Evolutionary conservation across 1,139 yeast species (phyloP).

Genomic region (Sugiyamaella paludigena): DNA sequence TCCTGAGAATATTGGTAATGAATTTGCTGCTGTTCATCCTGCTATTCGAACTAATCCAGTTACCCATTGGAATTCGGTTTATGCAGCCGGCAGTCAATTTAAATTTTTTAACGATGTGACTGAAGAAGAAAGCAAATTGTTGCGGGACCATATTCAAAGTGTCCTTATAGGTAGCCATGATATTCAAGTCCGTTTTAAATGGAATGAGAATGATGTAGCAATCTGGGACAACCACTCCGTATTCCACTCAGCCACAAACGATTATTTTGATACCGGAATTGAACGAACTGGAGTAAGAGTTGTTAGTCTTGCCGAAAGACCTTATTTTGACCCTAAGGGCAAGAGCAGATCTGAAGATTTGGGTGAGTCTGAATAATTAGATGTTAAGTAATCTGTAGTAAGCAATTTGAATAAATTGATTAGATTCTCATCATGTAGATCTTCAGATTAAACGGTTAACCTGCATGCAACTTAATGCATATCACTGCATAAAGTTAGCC

Average conservation of each 20-base stretch:
- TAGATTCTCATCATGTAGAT: no score
- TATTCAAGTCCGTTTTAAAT: conserved; percentile 46
- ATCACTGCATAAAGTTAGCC: no score
- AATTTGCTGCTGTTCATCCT: conserved; percentile 42
- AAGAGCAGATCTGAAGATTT: conserved; percentile 8
- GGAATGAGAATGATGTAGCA: conserved; percentile 58
- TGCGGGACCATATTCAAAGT: conserved; percentile 19
- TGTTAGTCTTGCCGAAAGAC: conserved; percentile 32
- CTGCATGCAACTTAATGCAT: no score
- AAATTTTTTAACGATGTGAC: conserved; percentile 43
- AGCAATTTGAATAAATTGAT: no score
- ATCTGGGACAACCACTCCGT: conserved; percentile 38
- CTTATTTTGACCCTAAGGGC: conserved; percentile 21
- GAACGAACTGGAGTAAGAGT: conserved; percentile 32
- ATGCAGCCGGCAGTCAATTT: conserved; percentile 43
- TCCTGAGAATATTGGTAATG: conserved; percentile 36
- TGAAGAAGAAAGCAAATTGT: conserved; percentile 36
- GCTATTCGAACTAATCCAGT: conserved; percentile 49
- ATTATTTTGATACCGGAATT: conserved; percentile 9
- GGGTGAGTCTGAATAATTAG: not conserved
- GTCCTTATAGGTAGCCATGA: conserved; percentile 21
- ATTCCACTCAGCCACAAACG: conserved; percentile 32
- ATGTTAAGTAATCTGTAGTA: no score
- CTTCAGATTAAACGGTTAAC: no score
- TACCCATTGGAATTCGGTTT: conserved; percentile 48